Percentiles rank a stretch among this genome's conserved stretches.
These are phyloP conservation scores for Rhizopus microsporus DNA, from an alignment of 371 early-diverging fungal genomes.

Conservation along the genomic window DNA sequence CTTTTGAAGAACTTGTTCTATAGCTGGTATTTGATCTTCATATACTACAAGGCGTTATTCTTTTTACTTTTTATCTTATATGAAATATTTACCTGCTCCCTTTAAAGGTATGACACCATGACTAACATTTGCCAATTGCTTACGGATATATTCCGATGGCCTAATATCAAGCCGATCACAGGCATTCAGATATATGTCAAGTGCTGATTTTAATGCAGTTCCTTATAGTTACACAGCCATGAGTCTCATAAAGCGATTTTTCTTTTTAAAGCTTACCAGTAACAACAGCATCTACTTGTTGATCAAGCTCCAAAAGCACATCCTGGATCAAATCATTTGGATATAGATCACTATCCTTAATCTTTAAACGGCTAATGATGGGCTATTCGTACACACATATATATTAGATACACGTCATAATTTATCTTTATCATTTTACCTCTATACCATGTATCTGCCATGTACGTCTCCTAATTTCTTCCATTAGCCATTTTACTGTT, in stretches of 20 bases:
- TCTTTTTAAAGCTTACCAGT: slow-evolving; percentile 14
- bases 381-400: slow-evolving; percentile 17
- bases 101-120: slow-evolving; percentile 4
- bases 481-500: slow-evolving; percentile 21
- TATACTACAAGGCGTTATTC: background rate
- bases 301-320: slow-evolving; percentile 13
- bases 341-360: slow-evolving; percentile 7
- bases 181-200: slow-evolving; percentile 30
- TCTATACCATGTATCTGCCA: slow-evolving; percentile 34
- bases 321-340: slow-evolving; percentile 22
- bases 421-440: slow-evolving; percentile 12
- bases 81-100: background rate
- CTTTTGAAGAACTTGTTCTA: slow-evolving; percentile 14
- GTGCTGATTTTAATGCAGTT: slow-evolving; percentile 14
- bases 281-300: slow-evolving; percentile 17
- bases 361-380: slow-evolving; percentile 20
- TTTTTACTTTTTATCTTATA: background rate
- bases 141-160: background rate
- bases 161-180: slow-evolving; percentile 13
- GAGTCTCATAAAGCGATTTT: background rate
- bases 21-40: slow-evolving; percentile 4
- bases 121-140: background rate
- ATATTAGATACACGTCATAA: background rate
- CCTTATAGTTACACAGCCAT: background rate
- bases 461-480: slow-evolving; percentile 19